Conservation (phyloP, 177 flowering plant genomes). For the Telopea speciosissima region DNA sequence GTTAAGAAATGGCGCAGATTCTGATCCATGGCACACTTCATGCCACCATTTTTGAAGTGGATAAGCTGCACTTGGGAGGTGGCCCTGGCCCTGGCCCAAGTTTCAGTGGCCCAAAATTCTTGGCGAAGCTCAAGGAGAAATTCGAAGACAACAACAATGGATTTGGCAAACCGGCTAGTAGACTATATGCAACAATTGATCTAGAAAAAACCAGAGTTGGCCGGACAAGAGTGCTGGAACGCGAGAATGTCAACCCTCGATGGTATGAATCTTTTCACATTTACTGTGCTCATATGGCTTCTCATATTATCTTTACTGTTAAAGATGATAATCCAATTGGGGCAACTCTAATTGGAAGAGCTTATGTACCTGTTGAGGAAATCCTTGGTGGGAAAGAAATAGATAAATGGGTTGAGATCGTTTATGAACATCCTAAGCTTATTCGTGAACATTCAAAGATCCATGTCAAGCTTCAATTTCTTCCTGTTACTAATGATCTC, state of each 20-base stretch:
- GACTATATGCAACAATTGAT: constrained; percentile 45
- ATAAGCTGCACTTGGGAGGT: too few species aligned
- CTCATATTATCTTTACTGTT: constrained; percentile 38
- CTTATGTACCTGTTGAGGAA: constrained; percentile 27
- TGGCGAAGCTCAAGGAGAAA: constrained; percentile 29
- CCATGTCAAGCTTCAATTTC: constrained; percentile 58
- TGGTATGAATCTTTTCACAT: constrained; percentile 35
- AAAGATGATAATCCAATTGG: constrained; percentile 17
- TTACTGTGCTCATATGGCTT: constrained; percentile 47
- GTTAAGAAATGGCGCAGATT: too few species aligned
- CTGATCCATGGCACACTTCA: too few species aligned
- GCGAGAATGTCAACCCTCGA: constrained; percentile 46
- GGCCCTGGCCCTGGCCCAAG: too few species aligned
- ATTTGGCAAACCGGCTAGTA: constrained; percentile 47
- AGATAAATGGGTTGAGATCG: constrained; percentile 53
- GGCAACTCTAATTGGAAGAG: neutral
- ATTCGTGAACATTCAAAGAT: constrained; percentile 39
- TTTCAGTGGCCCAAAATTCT: too few species aligned
- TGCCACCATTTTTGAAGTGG: too few species aligned
- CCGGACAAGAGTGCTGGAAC: constrained; percentile 45
- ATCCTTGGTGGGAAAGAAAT: constrained; percentile 48
- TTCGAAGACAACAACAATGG: constrained; percentile 47
- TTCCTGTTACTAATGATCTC: constrained; percentile 39
- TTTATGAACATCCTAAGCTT: constrained; percentile 39
- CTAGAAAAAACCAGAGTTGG: constrained; percentile 36